Conservation (phyloP, 805 yeast species). For the Saccharomycodes ludwigii region DNA sequence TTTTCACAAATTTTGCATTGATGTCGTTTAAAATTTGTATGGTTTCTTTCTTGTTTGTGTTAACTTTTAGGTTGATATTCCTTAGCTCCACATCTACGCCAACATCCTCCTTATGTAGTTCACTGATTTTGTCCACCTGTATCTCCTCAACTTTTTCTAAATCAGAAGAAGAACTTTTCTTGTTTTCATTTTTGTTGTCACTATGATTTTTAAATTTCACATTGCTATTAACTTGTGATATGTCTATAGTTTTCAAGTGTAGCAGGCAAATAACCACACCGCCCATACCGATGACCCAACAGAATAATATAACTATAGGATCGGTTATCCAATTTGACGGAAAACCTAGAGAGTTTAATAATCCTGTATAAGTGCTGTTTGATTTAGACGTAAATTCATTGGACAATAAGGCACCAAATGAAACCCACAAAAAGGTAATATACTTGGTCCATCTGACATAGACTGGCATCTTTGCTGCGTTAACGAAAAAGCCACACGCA, state of each 20-base stretch:
- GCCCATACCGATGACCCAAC: conserved; percentile 47
- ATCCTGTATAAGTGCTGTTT: conserved; percentile 43
- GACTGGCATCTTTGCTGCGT: conserved; percentile 63
- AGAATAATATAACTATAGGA: conserved; percentile 49
- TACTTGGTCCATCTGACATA: conserved; percentile 81
- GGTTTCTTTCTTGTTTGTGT: too few species aligned
- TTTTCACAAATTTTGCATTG: conserved; percentile 39
- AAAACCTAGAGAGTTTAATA: conserved; percentile 46
- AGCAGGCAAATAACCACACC: conserved; percentile 36
- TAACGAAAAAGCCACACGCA: conserved; percentile 74
- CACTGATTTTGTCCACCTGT: background rate
- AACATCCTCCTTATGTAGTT: background rate
- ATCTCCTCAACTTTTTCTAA: background rate
- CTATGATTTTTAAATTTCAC: conserved; percentile 9
- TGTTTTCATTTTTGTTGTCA: conserved; percentile 6
- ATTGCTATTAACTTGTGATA: conserved; percentile 6
- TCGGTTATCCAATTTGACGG: conserved; percentile 50
- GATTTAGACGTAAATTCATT: conserved; percentile 55
- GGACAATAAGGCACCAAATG: conserved; percentile 54
- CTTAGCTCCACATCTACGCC: conserved; percentile 11
- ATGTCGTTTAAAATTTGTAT: conserved; percentile 34
- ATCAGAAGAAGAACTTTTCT: background rate
- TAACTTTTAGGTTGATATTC: conserved; percentile 8
- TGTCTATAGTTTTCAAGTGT: conserved; percentile 30
- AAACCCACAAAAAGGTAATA: conserved; percentile 66